These are phyloP conservation scores for Fusarium penzigii DNA, from an alignment of 2,329 filamentous ascomycete species.

Conservation along the genomic window DNA sequence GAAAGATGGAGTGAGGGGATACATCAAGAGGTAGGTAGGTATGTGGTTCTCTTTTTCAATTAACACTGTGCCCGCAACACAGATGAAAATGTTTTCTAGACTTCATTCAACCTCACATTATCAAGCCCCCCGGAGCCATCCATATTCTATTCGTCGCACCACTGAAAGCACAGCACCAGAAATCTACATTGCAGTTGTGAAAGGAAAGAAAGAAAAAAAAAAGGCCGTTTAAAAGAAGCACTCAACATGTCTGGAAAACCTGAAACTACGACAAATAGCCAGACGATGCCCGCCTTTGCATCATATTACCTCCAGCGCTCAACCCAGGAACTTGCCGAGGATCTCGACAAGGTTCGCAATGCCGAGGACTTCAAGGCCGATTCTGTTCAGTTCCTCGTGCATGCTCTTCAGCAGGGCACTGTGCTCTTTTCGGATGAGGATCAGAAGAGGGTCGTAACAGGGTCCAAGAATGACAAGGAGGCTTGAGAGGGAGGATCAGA, in stretches of 20 bases:
- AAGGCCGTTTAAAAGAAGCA: too few relatives aligned
- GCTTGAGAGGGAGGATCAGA: constrained; percentile 7
- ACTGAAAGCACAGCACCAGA: not conserved
- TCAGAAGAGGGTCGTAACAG: constrained; percentile 31
- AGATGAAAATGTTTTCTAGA: too few relatives aligned
- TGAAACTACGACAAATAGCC: constrained; percentile 11
- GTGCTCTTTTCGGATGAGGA: constrained; percentile 54
- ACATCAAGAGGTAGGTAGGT: too few relatives aligned
- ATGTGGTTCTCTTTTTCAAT: too few relatives aligned
- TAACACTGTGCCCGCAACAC: too few relatives aligned
- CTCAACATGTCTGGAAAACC: constrained; percentile 12
- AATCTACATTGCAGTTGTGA: too few relatives aligned
- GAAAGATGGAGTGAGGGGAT: too few relatives aligned
- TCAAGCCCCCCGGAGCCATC: not conserved
- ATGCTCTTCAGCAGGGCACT: constrained; percentile 68
- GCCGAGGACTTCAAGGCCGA: constrained; percentile 72
- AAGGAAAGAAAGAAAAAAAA: too few relatives aligned
- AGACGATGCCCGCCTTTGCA: constrained; percentile 49
- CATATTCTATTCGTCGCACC: not conserved
- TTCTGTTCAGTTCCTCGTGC: constrained; percentile 64
- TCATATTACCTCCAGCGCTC: constrained; percentile 69
- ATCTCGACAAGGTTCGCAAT: constrained; percentile 68
- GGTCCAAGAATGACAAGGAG: constrained; percentile 14
- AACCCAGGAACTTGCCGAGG: constrained; percentile 71
- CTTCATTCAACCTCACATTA: not conserved